A percentile compares a stretch with the other conserved stretches of the same genome.
These are phyloP conservation scores for Rhodotorula taiwanensis DNA, from an alignment of 768 basidiomycete species.

Conservation along the genomic window DNA sequence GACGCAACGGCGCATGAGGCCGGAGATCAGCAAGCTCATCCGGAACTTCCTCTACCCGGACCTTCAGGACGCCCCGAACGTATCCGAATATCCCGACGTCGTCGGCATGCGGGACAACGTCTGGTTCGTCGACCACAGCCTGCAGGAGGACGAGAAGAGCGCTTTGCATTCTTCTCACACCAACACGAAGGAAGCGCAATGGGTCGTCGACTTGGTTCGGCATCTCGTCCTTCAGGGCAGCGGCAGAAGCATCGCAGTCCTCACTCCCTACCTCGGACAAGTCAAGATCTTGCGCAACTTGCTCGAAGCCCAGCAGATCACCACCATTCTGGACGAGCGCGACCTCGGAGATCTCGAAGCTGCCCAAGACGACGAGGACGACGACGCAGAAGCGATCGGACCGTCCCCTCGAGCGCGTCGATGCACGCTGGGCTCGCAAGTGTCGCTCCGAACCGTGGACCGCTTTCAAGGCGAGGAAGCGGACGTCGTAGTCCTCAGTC, in stretches of 20 bases:
- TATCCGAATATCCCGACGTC: constrained; percentile 43
- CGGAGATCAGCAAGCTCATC: constrained; percentile 59
- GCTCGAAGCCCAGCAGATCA: constrained; percentile 47
- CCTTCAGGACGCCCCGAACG: constrained; percentile 7
- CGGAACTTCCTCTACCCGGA: constrained; percentile 18
- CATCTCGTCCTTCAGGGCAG: constrained; percentile 51
- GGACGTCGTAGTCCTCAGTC: constrained; percentile 63
- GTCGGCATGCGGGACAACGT: constrained; percentile 60
- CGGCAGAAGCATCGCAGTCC: constrained; percentile 51
- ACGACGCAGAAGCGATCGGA: no score
- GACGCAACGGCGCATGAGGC: constrained; percentile 70
- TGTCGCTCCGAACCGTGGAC: constrained; percentile 66
- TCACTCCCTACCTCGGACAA: constrained; percentile 49
- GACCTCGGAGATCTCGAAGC: constrained; percentile 48
- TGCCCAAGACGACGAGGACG: constrained; percentile 34
- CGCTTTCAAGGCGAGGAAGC: constrained; percentile 61
- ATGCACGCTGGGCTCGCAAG: constrained; percentile 45
- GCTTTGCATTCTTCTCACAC: constrained; percentile 63
- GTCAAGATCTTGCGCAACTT: no score
- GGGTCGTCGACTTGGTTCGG: constrained; percentile 55
- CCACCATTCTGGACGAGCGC: constrained; percentile 62
- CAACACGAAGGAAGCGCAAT: constrained; percentile 58
- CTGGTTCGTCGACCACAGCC: constrained; percentile 60
- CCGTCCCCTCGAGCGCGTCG: no score
- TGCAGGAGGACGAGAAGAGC: constrained; percentile 56